A percentile compares a stretch with the other conserved stretches of the same genome.
Evolutionary conservation across 352 stramenopile species (phyloP).

Genomic region (Peronospora belbahrii): DNA sequence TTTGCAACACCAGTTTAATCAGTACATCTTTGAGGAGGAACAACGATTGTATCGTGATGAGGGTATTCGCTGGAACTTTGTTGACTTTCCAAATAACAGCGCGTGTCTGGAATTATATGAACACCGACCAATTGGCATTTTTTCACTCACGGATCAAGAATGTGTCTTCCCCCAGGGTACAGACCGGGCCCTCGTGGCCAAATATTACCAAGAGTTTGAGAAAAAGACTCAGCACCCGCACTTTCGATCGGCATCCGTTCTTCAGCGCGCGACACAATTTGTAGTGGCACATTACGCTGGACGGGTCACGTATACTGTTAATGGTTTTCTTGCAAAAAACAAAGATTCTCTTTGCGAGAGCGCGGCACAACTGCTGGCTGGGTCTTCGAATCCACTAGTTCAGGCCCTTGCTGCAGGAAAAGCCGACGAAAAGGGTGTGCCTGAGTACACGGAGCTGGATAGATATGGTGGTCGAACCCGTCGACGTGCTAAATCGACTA

Average conservation of each 20-base stretch:
- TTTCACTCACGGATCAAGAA: conserved; percentile 77
- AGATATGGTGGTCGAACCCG: conserved; percentile 16
- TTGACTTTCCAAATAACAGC: conserved; percentile 77
- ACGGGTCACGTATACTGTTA: conserved; percentile 63
- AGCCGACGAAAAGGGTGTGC: conserved; percentile 2
- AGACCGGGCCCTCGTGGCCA: conserved; percentile 65
- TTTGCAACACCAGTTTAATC: conserved; percentile 85
- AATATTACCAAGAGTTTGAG: conserved; percentile 69
- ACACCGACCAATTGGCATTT: conserved; percentile 63
- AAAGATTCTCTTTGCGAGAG: conserved; percentile 84
- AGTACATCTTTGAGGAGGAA: conserved; percentile 90
- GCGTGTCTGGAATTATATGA: conserved; percentile 79
- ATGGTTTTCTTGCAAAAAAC: conserved; percentile 88
- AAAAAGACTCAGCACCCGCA: conserved; percentile 48
- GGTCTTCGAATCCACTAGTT: conserved; percentile 52
- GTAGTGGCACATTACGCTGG: conserved; percentile 84
- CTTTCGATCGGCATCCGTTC: conserved; percentile 39
- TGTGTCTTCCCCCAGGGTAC: conserved; percentile 73
- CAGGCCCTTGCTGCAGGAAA: conserved; percentile 38
- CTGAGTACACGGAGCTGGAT: conserved; percentile 7
- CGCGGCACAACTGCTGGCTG: conserved; percentile 42
- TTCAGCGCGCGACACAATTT: conserved; percentile 65
- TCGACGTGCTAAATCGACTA: conserved; percentile 47
- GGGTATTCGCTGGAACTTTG: conserved; percentile 61
- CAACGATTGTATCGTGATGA: conserved; percentile 72